Conservation (phyloP, 2,329 filamentous ascomycete genomes). For the Diplocarpon mali region DNA sequence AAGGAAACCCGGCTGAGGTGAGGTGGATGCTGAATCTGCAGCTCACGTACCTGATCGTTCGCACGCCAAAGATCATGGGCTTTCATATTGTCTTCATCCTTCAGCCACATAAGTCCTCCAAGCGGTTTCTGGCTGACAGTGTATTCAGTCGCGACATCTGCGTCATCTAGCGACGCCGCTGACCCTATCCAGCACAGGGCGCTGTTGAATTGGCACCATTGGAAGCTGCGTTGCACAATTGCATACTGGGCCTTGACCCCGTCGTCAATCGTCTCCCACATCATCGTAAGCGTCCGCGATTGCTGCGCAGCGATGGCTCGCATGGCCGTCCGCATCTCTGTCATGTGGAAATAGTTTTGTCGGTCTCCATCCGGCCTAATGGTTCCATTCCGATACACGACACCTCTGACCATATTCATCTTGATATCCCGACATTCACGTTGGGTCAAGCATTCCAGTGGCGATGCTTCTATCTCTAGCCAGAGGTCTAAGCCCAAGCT, state of each 20-base stretch:
- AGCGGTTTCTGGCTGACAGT: conserved; percentile 14
- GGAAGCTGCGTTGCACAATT: conserved; percentile 20
- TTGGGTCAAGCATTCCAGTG: conserved; percentile 16
- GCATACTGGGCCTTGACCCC: conserved; percentile 18
- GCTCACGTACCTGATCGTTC: conserved; percentile 15
- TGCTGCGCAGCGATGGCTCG: conserved; percentile 18
- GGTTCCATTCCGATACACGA: conserved; percentile 33
- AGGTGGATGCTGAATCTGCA: background rate
- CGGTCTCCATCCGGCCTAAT: conserved; percentile 32
- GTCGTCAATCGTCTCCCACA: conserved; percentile 25
- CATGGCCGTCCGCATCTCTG: conserved; percentile 16
- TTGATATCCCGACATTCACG: conserved; percentile 6
- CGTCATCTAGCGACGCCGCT: conserved; percentile 11
- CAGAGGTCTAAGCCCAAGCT: conserved; percentile 7
- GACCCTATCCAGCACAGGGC: conserved; percentile 18
- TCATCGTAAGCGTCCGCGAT: conserved; percentile 21
- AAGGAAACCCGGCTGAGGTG: too few species aligned
- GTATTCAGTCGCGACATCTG: conserved; percentile 6
- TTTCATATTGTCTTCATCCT: conserved; percentile 21
- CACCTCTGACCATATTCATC: conserved; percentile 24
- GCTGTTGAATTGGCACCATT: conserved; percentile 19
- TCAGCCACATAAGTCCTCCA: conserved; percentile 23
- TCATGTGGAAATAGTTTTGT: conserved; percentile 33
- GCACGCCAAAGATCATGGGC: conserved; percentile 19
- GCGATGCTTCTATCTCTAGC: conserved; percentile 18